Base-by-base conservation (phyloP, 1,284 basidiomycete species). In the Stygiomarasmius scandens region DNA sequence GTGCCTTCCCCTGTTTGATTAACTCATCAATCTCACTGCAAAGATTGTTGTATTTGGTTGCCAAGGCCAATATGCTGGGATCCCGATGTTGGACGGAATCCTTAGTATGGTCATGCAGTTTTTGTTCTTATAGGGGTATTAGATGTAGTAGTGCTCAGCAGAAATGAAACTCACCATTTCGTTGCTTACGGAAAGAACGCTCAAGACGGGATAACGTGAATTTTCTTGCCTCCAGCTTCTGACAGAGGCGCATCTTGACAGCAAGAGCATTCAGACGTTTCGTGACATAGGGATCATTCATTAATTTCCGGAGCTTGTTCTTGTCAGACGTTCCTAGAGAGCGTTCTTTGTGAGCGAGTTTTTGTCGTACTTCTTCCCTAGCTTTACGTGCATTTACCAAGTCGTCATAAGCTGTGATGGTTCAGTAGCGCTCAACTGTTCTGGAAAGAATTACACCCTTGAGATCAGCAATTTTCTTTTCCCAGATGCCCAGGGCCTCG, bases 31-130 rank as follows among this genome's bases (percentile, higher is more conserved):
- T 50, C 2, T 55, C 16, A n/a, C 12, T 16, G 23, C 61, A 63
- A 0, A 62, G 52, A 10, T 59, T 63, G 36, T 55, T 66, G 59
- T 62, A 66, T 12, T 61, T 34, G 1, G 14, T 22, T 2, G 49
- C 56, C 3, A 65, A 52, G 11, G 43, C 22, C 11, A 45, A 32
- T 43, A 67, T 65, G 0, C 34, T 47, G 0, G 64, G 60, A n/a
- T 63, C 62, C 14, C 54, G 32, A 10, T 19, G 48, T 38, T 54
- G 48, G n/a, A 49, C 54, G 12, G 38, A 12, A 20, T 22, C 41
- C 24, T 56, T 29, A 24, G 43, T 46, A 32, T 59, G 58, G 1
- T 41, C 11, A 9, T 52, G 24, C 22, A 55, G n/a, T 32, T 58
- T 58, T 10, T 47, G 23, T 12, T 60, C 56, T 57, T 29, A 12